Base-by-base conservation (phyloP, 805 yeast species). In the Sungouiozyma ichnusensis region DNA sequence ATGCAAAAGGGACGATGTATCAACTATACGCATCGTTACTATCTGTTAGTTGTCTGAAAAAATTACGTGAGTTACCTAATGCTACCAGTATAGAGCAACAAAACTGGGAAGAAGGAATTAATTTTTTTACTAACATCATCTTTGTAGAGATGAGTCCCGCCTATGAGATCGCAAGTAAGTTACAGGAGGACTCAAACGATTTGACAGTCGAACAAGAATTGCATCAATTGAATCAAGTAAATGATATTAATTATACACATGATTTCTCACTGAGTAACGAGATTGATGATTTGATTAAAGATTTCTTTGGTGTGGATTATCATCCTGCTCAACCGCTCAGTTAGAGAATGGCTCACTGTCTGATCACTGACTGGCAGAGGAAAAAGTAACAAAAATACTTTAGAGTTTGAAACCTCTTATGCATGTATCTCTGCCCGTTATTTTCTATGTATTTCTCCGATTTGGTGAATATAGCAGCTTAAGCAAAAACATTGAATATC, bases 211-310 rank as follows among this genome's bases (percentile, higher is more conserved):
- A 52, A 35, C 51, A 48, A 34, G 57, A 51, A 32, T 48, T 50
- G n/a, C 58, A 49, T 41, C 44, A 35, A 19, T 41, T 55, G 35
- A 56, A 52, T 16, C 60, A 58, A 37, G 54, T 54, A 18, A 51
- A 48, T 38, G 60, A 53, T 33, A 48, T 52, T 24, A 52, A 48
- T 33, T 53, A 59, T 44, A 55, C 52, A 1, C 60, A 60, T 37
- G 66, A 62, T 40, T 61, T 62, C 39, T 55, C 65, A 3, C 48
- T 62, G 20, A 58, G 62, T 39, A 58, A 61, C 38, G 65, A 62
- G 41, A 62, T 62, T 35, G 66, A 62, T 35, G 64, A 57, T 32
- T 44, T 61, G 36, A 62, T 62, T 38, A 60, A 55, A 36, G 63
- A 61, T 24, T 43, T 58, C 29, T 62, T 62, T 34, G 60, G 60